Conservation (phyloP, 2,329 filamentous ascomycete genomes). For the Colletotrichum echinochloae region DNA sequence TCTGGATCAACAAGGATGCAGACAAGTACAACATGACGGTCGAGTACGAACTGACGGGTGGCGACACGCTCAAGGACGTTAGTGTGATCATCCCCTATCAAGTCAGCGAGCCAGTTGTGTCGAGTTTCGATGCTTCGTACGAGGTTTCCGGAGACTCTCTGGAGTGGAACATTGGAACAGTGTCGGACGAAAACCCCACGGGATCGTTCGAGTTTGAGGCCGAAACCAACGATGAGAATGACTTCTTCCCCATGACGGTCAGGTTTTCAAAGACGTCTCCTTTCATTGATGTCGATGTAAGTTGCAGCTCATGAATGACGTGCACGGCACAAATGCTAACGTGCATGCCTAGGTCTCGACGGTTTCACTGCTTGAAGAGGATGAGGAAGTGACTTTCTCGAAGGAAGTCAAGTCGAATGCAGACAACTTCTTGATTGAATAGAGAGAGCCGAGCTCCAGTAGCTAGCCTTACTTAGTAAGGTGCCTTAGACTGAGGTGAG, state of each 20-base stretch:
- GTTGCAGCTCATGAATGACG: slow-evolving; percentile 49
- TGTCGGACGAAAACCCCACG: slow-evolving; percentile 83
- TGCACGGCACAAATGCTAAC: slow-evolving; percentile 5
- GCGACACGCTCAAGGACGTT: slow-evolving; percentile 84
- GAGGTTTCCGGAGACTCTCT: slow-evolving; percentile 92
- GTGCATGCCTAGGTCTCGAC: slow-evolving; percentile 65
- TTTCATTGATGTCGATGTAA: slow-evolving; percentile 94
- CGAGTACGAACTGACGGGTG: slow-evolving; percentile 92
- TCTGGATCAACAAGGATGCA: slow-evolving; percentile 94
- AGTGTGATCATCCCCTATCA: slow-evolving; percentile 88
- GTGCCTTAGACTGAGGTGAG: slow-evolving; percentile 23
- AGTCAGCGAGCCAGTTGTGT: slow-evolving; percentile 86
- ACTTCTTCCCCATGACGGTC: slow-evolving; percentile 98
- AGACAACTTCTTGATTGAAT: slow-evolving; percentile 83
- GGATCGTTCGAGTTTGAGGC: slow-evolving; percentile 98
- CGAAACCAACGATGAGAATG: slow-evolving; percentile 85
- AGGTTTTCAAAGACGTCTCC: slow-evolving; percentile 88
- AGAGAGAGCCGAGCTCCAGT: slow-evolving; percentile 50
- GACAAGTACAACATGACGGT: slow-evolving; percentile 90
- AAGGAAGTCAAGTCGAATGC: slow-evolving; percentile 84
- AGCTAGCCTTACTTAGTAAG: slow-evolving; percentile 17
- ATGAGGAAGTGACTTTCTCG: slow-evolving; percentile 83
- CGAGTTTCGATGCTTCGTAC: slow-evolving; percentile 93
- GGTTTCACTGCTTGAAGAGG: slow-evolving; percentile 78
- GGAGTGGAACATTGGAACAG: slow-evolving; percentile 91